A percentile compares a stretch with the other conserved stretches of the same genome.
Evolutionary conservation across 2,329 filamentous ascomycete genomes (phyloP).

Genomic region (Aspergillus jensenii): DNA sequence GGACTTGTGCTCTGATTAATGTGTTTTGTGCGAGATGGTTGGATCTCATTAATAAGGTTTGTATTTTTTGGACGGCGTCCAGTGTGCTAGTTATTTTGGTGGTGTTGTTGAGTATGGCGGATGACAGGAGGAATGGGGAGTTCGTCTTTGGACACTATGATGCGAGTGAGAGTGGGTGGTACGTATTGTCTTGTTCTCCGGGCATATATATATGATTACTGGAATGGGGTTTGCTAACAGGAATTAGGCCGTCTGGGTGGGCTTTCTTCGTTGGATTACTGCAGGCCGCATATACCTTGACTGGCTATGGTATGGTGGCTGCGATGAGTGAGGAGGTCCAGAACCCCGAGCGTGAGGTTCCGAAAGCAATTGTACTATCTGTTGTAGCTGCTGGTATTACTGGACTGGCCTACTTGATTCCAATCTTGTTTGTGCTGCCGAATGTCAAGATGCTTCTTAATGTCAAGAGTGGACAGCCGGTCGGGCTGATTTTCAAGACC

Average conservation of each 20-base stretch:
- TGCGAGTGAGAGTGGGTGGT: slow-evolving; percentile 64
- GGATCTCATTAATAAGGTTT: slow-evolving; percentile 70
- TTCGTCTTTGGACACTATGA: slow-evolving; percentile 71
- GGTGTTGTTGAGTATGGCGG: slow-evolving; percentile 61
- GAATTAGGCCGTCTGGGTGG: slow-evolving; percentile 61
- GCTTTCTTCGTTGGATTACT: slow-evolving; percentile 71
- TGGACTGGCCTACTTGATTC: slow-evolving; percentile 67
- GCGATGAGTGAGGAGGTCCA: slow-evolving; percentile 73
- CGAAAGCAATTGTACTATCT: slow-evolving; percentile 69
- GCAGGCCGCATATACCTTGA: slow-evolving; percentile 55
- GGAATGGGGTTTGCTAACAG: not conserved
- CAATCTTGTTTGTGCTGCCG: slow-evolving; percentile 73
- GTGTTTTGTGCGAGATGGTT: slow-evolving; percentile 63
- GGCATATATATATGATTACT: not conserved
- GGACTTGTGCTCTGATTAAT: slow-evolving; percentile 64
- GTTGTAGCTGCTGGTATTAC: slow-evolving; percentile 67
- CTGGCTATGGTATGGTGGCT: slow-evolving; percentile 68
- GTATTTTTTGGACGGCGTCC: slow-evolving; percentile 69
- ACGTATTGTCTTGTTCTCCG: slow-evolving; percentile 15
- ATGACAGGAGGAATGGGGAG: slow-evolving; percentile 56
- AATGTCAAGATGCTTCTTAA: slow-evolving; percentile 62
- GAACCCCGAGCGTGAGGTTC: slow-evolving; percentile 66
- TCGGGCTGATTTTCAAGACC: slow-evolving; percentile 72
- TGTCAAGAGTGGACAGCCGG: slow-evolving; percentile 72
- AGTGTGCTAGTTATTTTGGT: slow-evolving; percentile 68